Conservation (phyloP, 73 alveolate genomes). For the Paramecium biaurelia region DNA sequence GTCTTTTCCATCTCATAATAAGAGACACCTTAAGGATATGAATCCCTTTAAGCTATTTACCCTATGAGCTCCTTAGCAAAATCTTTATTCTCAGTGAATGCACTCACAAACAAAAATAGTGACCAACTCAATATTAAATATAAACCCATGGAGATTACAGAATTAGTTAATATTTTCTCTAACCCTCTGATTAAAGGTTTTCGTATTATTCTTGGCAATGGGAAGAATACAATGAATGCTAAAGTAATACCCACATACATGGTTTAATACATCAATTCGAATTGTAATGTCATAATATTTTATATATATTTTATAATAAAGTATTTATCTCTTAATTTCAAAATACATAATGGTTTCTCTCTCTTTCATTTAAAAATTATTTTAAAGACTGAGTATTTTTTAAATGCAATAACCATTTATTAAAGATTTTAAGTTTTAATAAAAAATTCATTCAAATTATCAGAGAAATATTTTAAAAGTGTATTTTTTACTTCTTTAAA, state of each 20-base stretch:
- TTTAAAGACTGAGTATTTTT: too few species aligned
- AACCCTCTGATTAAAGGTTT: neutral
- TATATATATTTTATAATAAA: too few species aligned
- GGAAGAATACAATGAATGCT: neutral
- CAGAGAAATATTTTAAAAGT: too few species aligned
- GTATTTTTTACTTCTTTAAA: too few species aligned
- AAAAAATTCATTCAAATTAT: too few species aligned
- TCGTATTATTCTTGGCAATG: conserved; percentile 36
- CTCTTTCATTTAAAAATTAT: too few species aligned
- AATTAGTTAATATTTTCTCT: neutral
- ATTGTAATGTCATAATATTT: too few species aligned
- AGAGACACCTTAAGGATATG: neutral
- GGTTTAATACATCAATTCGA: too few species aligned
- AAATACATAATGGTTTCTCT: too few species aligned
- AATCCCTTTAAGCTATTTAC: neutral
- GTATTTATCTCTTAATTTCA: too few species aligned
- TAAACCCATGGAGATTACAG: neutral
- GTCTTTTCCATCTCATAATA: neutral
- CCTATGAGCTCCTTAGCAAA: neutral
- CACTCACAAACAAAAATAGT: neutral
- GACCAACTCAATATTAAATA: neutral
- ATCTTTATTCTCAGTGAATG: neutral
- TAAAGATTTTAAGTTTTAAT: too few species aligned
- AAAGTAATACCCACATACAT: conserved; percentile 15
- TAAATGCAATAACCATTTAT: too few species aligned